phyloP scores from a whole-genome alignment of 768 basidiomycete species.

The Amanita rubescens region DNA sequence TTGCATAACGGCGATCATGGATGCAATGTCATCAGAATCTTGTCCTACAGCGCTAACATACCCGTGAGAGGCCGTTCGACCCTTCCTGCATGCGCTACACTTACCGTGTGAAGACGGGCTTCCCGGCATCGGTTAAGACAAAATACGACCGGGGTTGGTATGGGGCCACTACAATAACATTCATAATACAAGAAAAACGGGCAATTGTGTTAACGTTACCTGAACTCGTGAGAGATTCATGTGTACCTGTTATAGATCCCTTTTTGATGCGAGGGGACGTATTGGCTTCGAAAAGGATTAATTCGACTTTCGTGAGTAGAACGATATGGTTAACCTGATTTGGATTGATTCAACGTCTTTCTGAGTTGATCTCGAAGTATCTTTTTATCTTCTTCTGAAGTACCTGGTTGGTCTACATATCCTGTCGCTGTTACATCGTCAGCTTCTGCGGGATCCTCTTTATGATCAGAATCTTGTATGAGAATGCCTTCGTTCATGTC shows the following conservation, averaged over 20 bases:
- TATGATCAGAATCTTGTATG: slow-evolving; percentile 61
- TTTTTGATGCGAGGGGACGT: slow-evolving; percentile 17
- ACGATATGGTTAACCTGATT: slow-evolving; percentile 33
- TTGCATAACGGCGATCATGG: slow-evolving; percentile 87
- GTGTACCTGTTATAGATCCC: slow-evolving; percentile 11
- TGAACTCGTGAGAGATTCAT: slow-evolving; percentile 1
- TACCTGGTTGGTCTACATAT: slow-evolving; percentile 30
- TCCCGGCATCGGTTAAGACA: slow-evolving; percentile 91
- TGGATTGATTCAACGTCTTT: slow-evolving; percentile 50
- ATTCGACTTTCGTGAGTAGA: not conserved
- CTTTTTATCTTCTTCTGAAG: slow-evolving; percentile 55
- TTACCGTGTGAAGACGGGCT: slow-evolving; percentile 88
- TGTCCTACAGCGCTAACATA: slow-evolving; percentile 45
- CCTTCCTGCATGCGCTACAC: not conserved
- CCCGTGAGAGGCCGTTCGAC: slow-evolving; percentile 1
- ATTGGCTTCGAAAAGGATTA: slow-evolving; percentile 1
- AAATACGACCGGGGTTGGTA: slow-evolving; percentile 76
- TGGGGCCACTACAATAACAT: slow-evolving; percentile 24
- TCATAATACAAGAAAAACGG: slow-evolving; percentile 1
- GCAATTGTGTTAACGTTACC: not conserved
- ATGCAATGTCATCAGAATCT: slow-evolving; percentile 61
- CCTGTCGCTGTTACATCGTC: slow-evolving; percentile 47
- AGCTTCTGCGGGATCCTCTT: slow-evolving; percentile 44
- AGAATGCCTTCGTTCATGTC: slow-evolving; percentile 64
- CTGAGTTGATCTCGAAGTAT: slow-evolving; percentile 64